Evolutionary conservation across 805 yeast genomes (phyloP).

Genomic region (Wickerhamomyces ciferrii): DNA sequence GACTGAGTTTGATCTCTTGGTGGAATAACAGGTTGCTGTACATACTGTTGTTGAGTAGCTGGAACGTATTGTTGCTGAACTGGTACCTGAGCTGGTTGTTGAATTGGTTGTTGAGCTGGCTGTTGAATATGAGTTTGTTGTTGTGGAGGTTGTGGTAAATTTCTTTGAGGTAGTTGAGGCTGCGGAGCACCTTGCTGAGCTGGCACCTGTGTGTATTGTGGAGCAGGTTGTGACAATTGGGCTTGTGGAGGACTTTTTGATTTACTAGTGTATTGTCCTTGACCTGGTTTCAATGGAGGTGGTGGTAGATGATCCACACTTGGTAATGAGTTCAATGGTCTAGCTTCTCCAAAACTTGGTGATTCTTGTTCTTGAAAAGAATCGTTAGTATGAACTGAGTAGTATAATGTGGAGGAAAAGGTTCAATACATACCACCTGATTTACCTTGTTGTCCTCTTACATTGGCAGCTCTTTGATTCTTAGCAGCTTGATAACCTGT

Average conservation of each 20-base stretch:
- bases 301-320: constrained; percentile 27
- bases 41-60: background rate
- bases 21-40: background rate
- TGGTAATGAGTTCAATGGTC: constrained; percentile 4
- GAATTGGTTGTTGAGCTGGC: constrained; percentile 1
- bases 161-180: background rate
- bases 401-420: too few relatives aligned
- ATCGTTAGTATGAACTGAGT: too few relatives aligned
- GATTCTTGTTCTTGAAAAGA: background rate
- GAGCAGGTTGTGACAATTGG: background rate
- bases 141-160: background rate
- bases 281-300: constrained; percentile 35
- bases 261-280: constrained; percentile 24
- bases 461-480: constrained; percentile 16
- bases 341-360: constrained; percentile 7
- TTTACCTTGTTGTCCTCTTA: background rate
- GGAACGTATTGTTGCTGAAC: background rate
- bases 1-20: background rate
- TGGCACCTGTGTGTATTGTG: background rate
- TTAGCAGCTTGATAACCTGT: constrained; percentile 35
- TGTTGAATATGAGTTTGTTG: background rate
- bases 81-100: constrained; percentile 2
- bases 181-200: background rate
- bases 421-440: constrained; percentile 1
- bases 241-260: constrained; percentile 4